Conservation (phyloP, 192 early-diverging fungal species). For the Jimgerdemannia flammicorona region DNA sequence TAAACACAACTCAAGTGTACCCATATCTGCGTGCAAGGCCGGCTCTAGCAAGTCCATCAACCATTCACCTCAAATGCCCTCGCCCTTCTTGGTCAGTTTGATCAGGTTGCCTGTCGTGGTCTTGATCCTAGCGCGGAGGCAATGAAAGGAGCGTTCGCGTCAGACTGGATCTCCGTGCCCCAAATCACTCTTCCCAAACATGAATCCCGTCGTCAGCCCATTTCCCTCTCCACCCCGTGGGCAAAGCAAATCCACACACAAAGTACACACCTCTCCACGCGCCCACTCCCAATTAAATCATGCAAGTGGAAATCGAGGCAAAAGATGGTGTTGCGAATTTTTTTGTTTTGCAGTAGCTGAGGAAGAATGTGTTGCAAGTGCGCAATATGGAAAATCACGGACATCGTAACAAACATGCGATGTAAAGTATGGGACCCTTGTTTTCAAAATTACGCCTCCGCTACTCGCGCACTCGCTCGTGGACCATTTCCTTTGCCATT, state of each 20-base stretch:
- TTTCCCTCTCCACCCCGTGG: too few relatives aligned
- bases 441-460: too few relatives aligned
- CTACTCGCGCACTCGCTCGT: too few relatives aligned
- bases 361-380: background rate
- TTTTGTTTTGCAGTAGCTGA: background rate
- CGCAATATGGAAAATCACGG: background rate
- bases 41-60: too few relatives aligned
- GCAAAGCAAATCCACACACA: too few relatives aligned
- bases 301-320: background rate
- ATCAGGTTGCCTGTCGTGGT: background rate
- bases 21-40: too few relatives aligned
- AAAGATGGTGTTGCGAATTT: background rate
- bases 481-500: too few relatives aligned
- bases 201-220: background rate
- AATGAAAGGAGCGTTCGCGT: too few relatives aligned
- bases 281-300: background rate
- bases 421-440: too few relatives aligned
- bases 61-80: too few relatives aligned
- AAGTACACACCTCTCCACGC: background rate
- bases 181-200: background rate
- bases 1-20: too few relatives aligned
- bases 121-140: background rate
- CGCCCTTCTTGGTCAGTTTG: background rate
- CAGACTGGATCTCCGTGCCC: background rate
- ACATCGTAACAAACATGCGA: background rate